Base-by-base conservation (phyloP, 1,139 yeast genomes). In the Tardiomyces blankii region DNA sequence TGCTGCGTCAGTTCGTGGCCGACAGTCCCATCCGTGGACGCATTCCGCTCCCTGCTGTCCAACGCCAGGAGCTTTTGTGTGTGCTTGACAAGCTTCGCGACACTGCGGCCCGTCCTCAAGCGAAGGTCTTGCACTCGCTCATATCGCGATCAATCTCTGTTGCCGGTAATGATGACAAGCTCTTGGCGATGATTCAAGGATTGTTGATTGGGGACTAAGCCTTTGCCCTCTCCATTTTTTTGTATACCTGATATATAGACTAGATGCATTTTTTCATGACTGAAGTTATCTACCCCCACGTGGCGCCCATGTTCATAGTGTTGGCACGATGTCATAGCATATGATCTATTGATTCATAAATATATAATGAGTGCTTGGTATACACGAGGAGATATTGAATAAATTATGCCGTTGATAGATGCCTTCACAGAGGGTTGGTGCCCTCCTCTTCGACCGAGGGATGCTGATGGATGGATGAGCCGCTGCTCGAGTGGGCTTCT, bases 41-140 rank as follows among this genome's bases (percentile, higher is more conserved):
- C 18, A 70, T 69, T 39, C 88, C 89, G 1, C 64, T 77, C 39
- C 73, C 82, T 0, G 65, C 68, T 32, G 61, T 78, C 13, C 78
- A 78, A 48, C 69, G 71, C 28, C 54, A 60, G 9, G 87, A 80
- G 54, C 55, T 80, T 14, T 52, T 54, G 5, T 52, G 50, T 38
- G 49, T 65, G 14, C 50, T 66, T 11, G 42, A 52, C 12, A 52
- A 51, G 30, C 51, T 56, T 16, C 27, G 43, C 6, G 50, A 43
- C 4, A 45, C 46, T 16, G 27, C 49, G 7, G 42, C 27, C 18
- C 33, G 42, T 3, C 40, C 45, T 13, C 25, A 19, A 7, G 30
- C 43, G 1, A 18, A 19, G 11, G 42, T 30, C 27, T 25, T 40
- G 12, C 18, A 28, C 14, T 8, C 33, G 16, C 27, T 40, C 16